Base-by-base conservation (phyloP, 2,329 filamentous ascomycete species). In the Myriosclerotinia curreyana region DNA sequence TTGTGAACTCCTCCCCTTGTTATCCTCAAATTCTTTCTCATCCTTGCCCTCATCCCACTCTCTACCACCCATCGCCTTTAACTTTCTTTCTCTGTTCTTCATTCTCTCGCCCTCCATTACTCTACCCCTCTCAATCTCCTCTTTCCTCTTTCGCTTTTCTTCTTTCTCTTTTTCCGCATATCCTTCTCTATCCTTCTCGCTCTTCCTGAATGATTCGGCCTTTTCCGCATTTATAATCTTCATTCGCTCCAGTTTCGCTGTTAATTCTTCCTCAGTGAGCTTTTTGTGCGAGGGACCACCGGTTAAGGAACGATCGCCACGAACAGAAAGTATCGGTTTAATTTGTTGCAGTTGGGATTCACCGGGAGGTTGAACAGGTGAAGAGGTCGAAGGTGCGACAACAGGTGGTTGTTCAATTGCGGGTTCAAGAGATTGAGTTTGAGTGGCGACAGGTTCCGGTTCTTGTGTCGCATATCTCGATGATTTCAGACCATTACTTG, bases 111-210 rank as follows among this genome's bases (percentile, higher is more conserved):
- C 72, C 59, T 75, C 74, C 73, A 74, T 73, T 42, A 70, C 66
- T 28, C 70, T 60, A 42, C 67, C 65, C 50, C 71, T 71, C 54
- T 69, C 71, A 51, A 69, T 67, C 61, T 75, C 74, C 53, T 69
- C 69, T 17, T 69, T 66, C 64, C 82, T 77, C 64, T 84, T 81
- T 68, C 81, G 79, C 28, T 81, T 80, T 0, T 84, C 82, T 12
- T 84, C 76, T 42, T 83, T 82, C 71, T 89, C 86, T n/a, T 86
- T 80, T 64, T 86, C 81, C 50, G 85, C 80, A 72, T 87, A 89
- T 0, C 81, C 83, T 3, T 85, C 85, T 62, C 83, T 81, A 68
- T 90, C 87, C n/a, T 85, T 85, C 76, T 89, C 84, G n/a, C 86
- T 85, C 34, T 85, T 81, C 1, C 82, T 83, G 71, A 89, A 85